Evolutionary conservation across 768 basidiomycete species (phyloP), one percentile per base, ranked within the genome.

Genomic region (Amanita molliuscula): DNA sequence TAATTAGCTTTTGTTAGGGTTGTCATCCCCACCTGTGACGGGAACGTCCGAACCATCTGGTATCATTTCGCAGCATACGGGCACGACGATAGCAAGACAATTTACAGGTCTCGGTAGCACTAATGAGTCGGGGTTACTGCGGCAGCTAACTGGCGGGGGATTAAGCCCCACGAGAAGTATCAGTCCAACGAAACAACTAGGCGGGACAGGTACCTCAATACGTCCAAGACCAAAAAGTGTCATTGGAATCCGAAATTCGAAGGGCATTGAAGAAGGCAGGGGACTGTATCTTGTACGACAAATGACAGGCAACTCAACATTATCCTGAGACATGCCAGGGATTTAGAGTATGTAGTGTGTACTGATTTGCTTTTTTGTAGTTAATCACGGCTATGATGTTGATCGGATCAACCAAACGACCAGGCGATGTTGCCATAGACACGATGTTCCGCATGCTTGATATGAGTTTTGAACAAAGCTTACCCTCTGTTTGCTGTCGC

Each of bases 221-320:
- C 28, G 49, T 37, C 78, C 84, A 7, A 68, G 88, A 48, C 88
- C 88, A 9, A 88, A 84, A 71, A 88, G 84, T 58, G 82, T 86
- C 21, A 78, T 84, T 50, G 85, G 84, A 11, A 78, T 83, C 64
- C 71, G 85, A 56, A 74, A 67, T 51, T 60, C 73, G 20, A 80
- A 76, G 59, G 81, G 79, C 50, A 60, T 74, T 25, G 85, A 86
- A 55, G 84, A 86, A 61, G 84, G 81, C 10, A 69, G 82, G 42
- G 82, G 79, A 33, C 76, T 88, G 83, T 84, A 78, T 63, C 67
- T 90, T 50, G 84, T 89, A 41, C 71, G 79, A 58, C 87, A 90
- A 62, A 72, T 90, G 72, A 90, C 88, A 6, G 88, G 85, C 23
- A 71, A 63, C 18, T 58, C 58, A 9, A 56, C 54, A 33, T 51